Evolutionary conservation across 139 green algal species (phyloP).

Genomic region (Yamagishiella unicocca): DNA sequence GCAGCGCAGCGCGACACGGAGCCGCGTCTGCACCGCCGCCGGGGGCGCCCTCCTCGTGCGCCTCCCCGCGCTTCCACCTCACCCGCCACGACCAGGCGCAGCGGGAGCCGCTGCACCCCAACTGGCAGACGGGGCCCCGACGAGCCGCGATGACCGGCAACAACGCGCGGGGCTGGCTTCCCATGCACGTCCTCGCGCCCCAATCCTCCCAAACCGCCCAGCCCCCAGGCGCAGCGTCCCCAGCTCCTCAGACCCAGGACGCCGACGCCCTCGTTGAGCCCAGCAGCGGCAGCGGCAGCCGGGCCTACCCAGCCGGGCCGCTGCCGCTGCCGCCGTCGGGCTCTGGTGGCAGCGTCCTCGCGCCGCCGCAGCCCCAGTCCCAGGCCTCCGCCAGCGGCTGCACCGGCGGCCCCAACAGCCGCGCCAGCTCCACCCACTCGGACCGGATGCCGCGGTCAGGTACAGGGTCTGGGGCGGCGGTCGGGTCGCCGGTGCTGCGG

Average conservation of each 20-base stretch:
- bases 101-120: slow-evolving; percentile 28
- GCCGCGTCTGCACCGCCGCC: background rate
- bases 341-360: background rate
- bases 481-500: background rate
- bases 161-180: background rate
- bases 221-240: background rate
- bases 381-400: background rate
- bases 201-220: no score
- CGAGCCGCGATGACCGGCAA: background rate
- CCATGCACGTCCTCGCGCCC: background rate
- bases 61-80: no score
- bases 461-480: background rate
- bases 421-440: slow-evolving; percentile 23
- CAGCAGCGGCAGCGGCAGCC: background rate
- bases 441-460: background rate
- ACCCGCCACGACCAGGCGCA: no score
- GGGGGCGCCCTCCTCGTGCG: no score
- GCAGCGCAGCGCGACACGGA: background rate
- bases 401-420: background rate
- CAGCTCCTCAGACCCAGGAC: no score
- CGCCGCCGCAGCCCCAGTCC: background rate
- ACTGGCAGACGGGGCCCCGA: background rate
- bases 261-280: background rate
- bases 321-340: background rate
- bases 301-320: background rate